Evolutionary conservation across 768 basidiomycete genomes (phyloP), one percentile per base, ranked within the genome.

Genomic region (Rhodosporidiobolus odoratus): DNA sequence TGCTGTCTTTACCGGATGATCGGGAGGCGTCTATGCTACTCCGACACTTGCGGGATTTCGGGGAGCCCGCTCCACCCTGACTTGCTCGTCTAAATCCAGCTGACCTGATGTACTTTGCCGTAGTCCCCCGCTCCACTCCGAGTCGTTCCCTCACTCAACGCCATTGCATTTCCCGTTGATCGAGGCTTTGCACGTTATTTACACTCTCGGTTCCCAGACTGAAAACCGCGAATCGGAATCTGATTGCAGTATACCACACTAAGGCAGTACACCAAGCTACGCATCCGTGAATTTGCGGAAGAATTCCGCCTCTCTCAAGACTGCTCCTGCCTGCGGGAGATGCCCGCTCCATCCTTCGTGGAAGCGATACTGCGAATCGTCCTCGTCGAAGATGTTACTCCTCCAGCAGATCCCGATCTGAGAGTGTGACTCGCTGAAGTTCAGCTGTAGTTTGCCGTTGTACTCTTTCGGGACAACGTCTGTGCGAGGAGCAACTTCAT

Each of bases 21-120:
- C 65, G 84, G 91, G 92, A 54, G 92, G 92, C 48, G 86, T 96
- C n/a, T 99, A 71, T 54, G 63, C 69, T 2, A 64, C 67, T 23
- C 77, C 77, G 19, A 69, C 74, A 15, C 56, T 76, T 19, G 72
- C 75, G 19, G 75, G 75, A 0, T 30, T 62, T 27, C 66, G 68
- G 65, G 67, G 34, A 25, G 71, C 54, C 17, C 13, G 4, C 17
- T n/a, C 54, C 23, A 13, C 17, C 34, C 54, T 35, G 15, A 21
- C 54, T n/a, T n/a, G n/a, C n/a, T n/a, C n/a, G n/a, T n/a, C n/a
- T n/a, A n/a, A n/a, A n/a, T n/a, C n/a, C n/a, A n/a, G n/a, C n/a
- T n/a, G n/a, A 19, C 17, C 54, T 35, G n/a, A n/a, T n/a, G n/a
- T n/a, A n/a, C n/a, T n/a, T n/a, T n/a, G n/a, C n/a, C n/a, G n/a